Evolutionary conservation across 192 early-diverging fungal species (phyloP), one percentile per base, ranked within the genome.

Genomic region (Backusella tarrabulga): DNA sequence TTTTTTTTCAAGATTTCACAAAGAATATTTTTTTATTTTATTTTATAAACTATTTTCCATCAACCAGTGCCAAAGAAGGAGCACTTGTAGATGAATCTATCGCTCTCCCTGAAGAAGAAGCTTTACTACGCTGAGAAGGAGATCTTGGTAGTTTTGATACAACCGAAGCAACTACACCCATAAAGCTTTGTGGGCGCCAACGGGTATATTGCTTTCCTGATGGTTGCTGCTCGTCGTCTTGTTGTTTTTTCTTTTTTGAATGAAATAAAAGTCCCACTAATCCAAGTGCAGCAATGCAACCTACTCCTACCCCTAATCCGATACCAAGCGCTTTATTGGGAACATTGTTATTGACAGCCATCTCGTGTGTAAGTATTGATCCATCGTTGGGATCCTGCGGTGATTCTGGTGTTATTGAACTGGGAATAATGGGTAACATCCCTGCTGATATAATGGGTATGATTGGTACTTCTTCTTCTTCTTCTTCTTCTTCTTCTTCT

Each of bases 131-230:
- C 26, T 67, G 38, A 15, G 79, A 80, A 35, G 75, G 71, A 26
- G 76, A 66, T 36, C 79, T 75, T 35, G 75, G 75, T 19, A 76
- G 54, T 40, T 71, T 72, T 5, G 79, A 74, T 19, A 82, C 81
- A 3, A 78, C 81, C 6, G 72, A 71, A 17, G 77, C 74, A 44
- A 82, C 73, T 11, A 79, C 77, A 42, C 74, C 77, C 77, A 82
- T 67, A 38, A 82, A 82, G 54, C 77, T 79, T 60, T 82, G 81
- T 32, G 81, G 67, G 41, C 81, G 66, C 81, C 81, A 82, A 17
- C 77, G 81, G 26, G 81, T 82, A 19, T 76, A 71, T 1, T 66
- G 50, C 4, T 21, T 56, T 21, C n/a, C n/a, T 56, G 56, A 50
- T n/a, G 46, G 19, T 6, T 19, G 42, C 6, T 72, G 29, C 6